Evolutionary conservation across 305 asterid species (phyloP).

Genomic region (Fraxinus xanthoxyloides): DNA sequence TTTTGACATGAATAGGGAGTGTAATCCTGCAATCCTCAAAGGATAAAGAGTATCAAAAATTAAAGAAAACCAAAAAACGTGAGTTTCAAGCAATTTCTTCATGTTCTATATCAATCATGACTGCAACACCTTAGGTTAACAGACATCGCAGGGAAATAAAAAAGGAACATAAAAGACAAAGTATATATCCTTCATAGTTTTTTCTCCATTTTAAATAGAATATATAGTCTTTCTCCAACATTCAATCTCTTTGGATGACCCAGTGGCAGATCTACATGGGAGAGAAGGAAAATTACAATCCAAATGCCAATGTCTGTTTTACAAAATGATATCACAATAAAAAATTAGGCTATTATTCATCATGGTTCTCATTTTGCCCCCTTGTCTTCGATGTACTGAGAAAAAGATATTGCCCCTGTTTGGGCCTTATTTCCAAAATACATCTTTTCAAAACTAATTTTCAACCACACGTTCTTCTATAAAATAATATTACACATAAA

Average conservation of each 20-base stretch:
- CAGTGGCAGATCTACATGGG: background rate
- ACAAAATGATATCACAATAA: background rate
- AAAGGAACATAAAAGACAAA: slow-evolving; percentile 9
- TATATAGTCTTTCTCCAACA: background rate
- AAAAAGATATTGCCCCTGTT: background rate
- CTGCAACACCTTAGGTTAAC: slow-evolving; percentile 9
- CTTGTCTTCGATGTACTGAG: background rate
- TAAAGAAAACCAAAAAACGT: slow-evolving; percentile 1
- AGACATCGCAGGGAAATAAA: background rate
- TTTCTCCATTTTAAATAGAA: background rate
- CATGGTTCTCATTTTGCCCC: background rate
- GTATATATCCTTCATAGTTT: background rate
- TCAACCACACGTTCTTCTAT: background rate
- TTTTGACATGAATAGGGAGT: slow-evolving; percentile 97
- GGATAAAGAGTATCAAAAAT: slow-evolving; percentile 10
- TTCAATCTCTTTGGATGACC: background rate
- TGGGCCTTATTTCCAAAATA: background rate
- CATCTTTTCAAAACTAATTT: background rate
- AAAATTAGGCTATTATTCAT: background rate
- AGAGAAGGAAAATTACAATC: background rate
- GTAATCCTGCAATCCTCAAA: slow-evolving; percentile 66
- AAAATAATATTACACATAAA: background rate
- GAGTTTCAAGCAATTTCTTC: background rate
- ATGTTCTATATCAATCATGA: slow-evolving; percentile 1
- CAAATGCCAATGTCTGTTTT: background rate